Base-by-base conservation (phyloP, 257 asterid species). In the Nicotiana tomentosiformis region DNA sequence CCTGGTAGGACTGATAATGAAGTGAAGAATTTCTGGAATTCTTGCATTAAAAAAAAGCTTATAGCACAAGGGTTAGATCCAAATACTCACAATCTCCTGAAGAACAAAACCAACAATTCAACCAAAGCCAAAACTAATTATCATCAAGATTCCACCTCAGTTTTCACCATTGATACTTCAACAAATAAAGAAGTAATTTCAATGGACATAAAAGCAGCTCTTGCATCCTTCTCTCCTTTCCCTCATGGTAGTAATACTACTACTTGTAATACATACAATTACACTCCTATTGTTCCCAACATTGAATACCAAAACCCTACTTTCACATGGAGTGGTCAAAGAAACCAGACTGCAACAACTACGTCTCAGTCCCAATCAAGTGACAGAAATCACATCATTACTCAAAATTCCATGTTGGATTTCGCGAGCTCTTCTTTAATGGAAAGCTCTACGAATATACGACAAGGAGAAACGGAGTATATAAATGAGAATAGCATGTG, bases 1-100 rank as follows among this genome's bases (percentile, higher is more conserved):
- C 99, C 98, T 0, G 98, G 99, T 0, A 88, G 99, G 80, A 96
- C 99, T 0, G 99, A 96, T 82, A 96, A 96, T 60, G 99, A 94
- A 68, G 97, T 96, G 4, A 96, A 96, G 90, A 96, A 96, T 79
- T 96, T 93, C 83, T 96, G 99, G 99, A 96, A 96, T 66, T 96
- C 99, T 16, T 92, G 94, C 89, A 89, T 96, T 77, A 94, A 92
- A 85, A 96, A 94, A 51, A 96, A 96, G 86, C 98, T 95, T 78
- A 88, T 95, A 32, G 89, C 99, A 77, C 97, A 94, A 82, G 99
- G 99, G 6, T 86, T 95, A 82, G 99, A 95, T 80, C 99, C 99
- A 53, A 93, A 91, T 84, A 95, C 99, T 8, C 99, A 95, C 77
- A 95, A 95, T 84, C 99, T 95, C 81, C 95, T 90, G 89, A 83